Evolutionary conservation across 768 basidiomycete genomes (phyloP), one percentile per base, ranked within the genome.

Genomic region (Guyanaporus albipodus): DNA sequence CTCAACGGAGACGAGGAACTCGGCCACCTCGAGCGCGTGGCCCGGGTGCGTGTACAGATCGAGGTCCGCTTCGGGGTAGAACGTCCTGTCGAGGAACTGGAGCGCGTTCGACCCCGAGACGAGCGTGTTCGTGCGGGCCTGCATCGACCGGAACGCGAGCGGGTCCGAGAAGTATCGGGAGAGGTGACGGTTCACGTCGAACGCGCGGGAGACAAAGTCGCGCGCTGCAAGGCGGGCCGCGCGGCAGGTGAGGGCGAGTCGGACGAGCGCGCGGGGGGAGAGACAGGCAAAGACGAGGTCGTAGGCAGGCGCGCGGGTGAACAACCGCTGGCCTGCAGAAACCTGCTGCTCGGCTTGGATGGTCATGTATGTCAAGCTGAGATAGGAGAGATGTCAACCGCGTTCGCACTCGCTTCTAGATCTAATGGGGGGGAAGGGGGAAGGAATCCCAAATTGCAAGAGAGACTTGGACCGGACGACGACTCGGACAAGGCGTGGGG

Each of bases 91-190:
- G 32, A 82, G 66, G 54, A 79, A 77, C 44, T 80, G 79, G 2
- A 79, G 68, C 0, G 75, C 78, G 23, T 63, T 65, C 0, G 79
- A 79, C 8, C 79, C 80, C 4, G 79, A 80, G 19, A 81, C 72
- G n/a, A 80, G 53, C 0, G 71, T 69, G 32, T 68, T 72, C 0
- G 74, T 77, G 15, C 45, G 53, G 0, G 66, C 68, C 54, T 76
- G 77, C 4, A 78, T 60, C 4, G 50, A 56, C 11, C 78, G 70
- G 47, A 79, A 80, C 8, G 56, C 56, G 17, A 60, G 17, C 3
- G 69, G 65, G 15, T 65, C 46, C 1, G 49, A 23, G 49, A 77
- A 74, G 48, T 66, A 73, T 4, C 58, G 59, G 3, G 50, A 55
- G n/a, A 73, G 61, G 36, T 67, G 67, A n/a, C 46, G 53, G 44